These are phyloP conservation scores for Melocanna baccifera DNA, from an alignment of 176 grass and related monocot genomes.

Conservation along the genomic window DNA sequence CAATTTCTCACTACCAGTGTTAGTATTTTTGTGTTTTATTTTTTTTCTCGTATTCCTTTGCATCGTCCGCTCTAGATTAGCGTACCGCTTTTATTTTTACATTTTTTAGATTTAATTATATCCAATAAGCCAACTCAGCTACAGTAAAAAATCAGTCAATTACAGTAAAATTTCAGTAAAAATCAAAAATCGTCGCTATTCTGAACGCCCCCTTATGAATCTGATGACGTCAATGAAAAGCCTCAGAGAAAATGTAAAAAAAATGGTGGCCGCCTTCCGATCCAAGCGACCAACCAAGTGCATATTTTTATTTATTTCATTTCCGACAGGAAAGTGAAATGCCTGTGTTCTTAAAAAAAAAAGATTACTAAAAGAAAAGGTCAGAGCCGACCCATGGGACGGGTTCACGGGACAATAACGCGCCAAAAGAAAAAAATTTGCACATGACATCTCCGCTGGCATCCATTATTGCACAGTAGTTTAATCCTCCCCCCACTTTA, in stretches of 20 bases:
- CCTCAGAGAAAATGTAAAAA: neutral
- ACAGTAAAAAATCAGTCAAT: too few relatives aligned
- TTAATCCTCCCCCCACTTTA: neutral
- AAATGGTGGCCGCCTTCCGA: neutral
- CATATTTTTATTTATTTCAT: neutral
- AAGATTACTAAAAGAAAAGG: neutral
- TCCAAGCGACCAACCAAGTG: neutral
- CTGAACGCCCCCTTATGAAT: too few relatives aligned
- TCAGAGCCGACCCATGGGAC: neutral
- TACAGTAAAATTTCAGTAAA: too few relatives aligned
- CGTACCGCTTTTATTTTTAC: too few relatives aligned
- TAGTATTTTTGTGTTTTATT: too few relatives aligned
- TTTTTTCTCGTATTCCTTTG: too few relatives aligned
- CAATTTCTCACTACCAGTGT: neutral
- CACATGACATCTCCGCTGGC: neutral
- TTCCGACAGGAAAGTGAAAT: neutral
- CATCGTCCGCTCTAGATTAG: too few relatives aligned
- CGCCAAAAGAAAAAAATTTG: neutral
- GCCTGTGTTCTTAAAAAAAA: neutral
- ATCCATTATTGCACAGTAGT: neutral
- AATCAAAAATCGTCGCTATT: too few relatives aligned
- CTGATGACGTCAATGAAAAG: neutral
- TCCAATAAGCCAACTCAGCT: too few relatives aligned
- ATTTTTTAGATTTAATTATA: too few relatives aligned
- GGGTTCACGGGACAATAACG: neutral